Base-by-base conservation (phyloP, 352 stramenopile species). In the Peronospora farinosa region DNA sequence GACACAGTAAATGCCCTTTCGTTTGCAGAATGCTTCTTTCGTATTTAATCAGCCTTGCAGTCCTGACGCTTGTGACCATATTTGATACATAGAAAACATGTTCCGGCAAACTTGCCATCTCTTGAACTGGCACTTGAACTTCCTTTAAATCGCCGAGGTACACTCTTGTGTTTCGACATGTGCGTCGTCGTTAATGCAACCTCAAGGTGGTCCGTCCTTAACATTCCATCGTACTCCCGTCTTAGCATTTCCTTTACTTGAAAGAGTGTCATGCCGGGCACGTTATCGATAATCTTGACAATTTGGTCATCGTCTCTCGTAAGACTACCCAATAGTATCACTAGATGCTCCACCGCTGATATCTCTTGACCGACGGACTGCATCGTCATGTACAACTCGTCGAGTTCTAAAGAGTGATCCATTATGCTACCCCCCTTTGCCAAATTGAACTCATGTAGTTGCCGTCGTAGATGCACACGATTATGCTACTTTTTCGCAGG, bases 11-110 rank as follows among this genome's bases (percentile, higher is more conserved):
- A 28, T 27, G 19, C n/a, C 10, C 12, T 30, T 15, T n/a, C 7
- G 30, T 43, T 4, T 28, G 0, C 7, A 28, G 17, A 30, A 13
- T 1, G 16, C 19, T 27, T 43, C 17, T 28, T 43, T 1, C 13
- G 8, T 13, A 16, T 16, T 43, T 43, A 15, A 16, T 27, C 38
- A 28, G 17, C 8, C 38, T 43, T 43, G 38, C 15, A 43, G 15
- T 43, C 38, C 19, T 43, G 38, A 30, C 38, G 3, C 38, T 43
- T 43, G 17, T 43, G 38, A 13, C 17, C 7, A 43, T 31, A 43
- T 30, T 43, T 28, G 38, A 30, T 43, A 3, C 17, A 43, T 30
- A 3, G 7, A 13, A 27, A 13, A 28, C 38, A 43, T 30, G 1
- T 43, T 28, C 38, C 38, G 2, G 5, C 17, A 28, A 43, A 31